phyloP scores from a whole-genome alignment of 805 yeast species.

The Wickerhamomyces xylosicus region DNA sequence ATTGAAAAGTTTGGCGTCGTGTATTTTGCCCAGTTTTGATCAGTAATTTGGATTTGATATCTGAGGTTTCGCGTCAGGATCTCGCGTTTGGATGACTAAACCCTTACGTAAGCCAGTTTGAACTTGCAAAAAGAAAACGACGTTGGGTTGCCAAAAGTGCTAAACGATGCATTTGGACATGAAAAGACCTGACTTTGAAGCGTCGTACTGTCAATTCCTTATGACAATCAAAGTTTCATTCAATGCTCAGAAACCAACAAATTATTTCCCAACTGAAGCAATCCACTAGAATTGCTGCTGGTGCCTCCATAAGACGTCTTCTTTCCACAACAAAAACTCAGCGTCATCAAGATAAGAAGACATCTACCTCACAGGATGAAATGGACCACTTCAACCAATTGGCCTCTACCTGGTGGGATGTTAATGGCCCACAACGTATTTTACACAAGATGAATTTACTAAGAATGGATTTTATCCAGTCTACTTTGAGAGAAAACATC shows the following conservation, averaged over 20 bases:
- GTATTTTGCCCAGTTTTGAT: too few relatives aligned
- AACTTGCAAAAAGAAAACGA: too few relatives aligned
- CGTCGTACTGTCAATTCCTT: too few relatives aligned
- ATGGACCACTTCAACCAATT: slow-evolving; percentile 72
- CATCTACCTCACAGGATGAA: slow-evolving; percentile 49
- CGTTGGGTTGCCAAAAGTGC: too few relatives aligned
- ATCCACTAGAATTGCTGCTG: not conserved
- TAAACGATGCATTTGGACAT: too few relatives aligned
- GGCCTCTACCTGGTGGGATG: slow-evolving; percentile 99
- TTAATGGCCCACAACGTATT: slow-evolving; percentile 84
- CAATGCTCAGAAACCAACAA: not conserved
- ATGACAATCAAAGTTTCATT: too few relatives aligned
- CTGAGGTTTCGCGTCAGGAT: too few relatives aligned
- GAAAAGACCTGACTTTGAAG: too few relatives aligned
- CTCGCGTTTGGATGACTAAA: too few relatives aligned
- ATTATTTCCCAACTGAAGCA: not conserved
- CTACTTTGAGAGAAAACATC: slow-evolving; percentile 32
- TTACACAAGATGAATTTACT: slow-evolving; percentile 89
- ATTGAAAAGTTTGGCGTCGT: too few relatives aligned
- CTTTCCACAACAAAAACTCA: not conserved
- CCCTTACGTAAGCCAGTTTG: too few relatives aligned
- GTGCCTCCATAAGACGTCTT: not conserved
- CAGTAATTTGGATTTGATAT: too few relatives aligned
- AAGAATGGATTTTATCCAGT: slow-evolving; percentile 77
- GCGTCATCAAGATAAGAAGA: slow-evolving; percentile 1